Evolutionary conservation across 2,329 filamentous ascomycete species (phyloP), one percentile per base, ranked within the genome.

Genomic region (Dryadomyces quercivorus): DNA sequence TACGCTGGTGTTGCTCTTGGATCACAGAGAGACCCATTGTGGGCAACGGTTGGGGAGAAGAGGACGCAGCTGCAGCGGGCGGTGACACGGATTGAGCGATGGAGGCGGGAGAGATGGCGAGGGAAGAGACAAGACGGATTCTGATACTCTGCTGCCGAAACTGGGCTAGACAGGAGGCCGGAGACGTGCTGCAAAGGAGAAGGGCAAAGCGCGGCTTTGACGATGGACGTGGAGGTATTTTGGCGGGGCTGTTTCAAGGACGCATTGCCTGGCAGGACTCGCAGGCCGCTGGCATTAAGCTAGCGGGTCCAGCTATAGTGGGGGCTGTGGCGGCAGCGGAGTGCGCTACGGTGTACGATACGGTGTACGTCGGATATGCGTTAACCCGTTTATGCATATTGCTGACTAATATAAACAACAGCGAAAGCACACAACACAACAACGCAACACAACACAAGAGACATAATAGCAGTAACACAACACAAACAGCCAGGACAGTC

Each of bases 1-100:
- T 70, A 88, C 86, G 76, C 60, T 88, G 83, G 63, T 84, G 85
- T 76, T 95, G 89, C 65, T 90, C 83, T 66, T 90, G 83, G 65
- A 95, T 85, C 64, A 91, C 81, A 60, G 90, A 95, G 70, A 86
- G 75, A 64, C 82, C 85, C 89, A 95, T 95, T 64, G 69, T 83
- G 75, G 70, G 55, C 53, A 16, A 38, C 51, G 49, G 44, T 47
- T 22, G 16, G 31, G 12, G 18, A 50, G 48, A 13, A 43, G 31
- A 15, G 40, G 44, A 21, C 13, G 26, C 16, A 12, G 50, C 5
- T 20, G 51, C 13, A 43, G 26, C 31, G 36, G 38, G 12, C 10
- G 42, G 38, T 44, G 20, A 20, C 22, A 34, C 20, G 22, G 4
- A 36, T 8, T 21, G 21, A 40, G 20, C 3, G 44, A 22, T 21